Evolutionary conservation across 345 rosid genomes (phyloP).

Genomic region (Eutrema yunnanense): DNA sequence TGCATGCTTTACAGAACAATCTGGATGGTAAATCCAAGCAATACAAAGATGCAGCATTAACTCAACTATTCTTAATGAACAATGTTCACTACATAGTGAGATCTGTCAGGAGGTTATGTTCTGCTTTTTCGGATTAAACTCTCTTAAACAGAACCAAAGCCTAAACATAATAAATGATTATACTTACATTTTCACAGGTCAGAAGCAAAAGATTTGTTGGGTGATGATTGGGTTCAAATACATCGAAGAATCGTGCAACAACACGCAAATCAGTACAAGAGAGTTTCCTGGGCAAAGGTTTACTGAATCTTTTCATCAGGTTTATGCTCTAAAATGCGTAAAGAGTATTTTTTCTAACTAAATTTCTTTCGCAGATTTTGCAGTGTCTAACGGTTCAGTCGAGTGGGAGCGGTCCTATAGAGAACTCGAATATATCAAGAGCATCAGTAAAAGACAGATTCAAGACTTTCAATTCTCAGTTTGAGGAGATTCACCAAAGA

Average conservation of each 20-base stretch:
- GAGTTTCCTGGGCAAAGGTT: conserved; percentile 96
- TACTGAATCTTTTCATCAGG: background rate
- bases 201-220: conserved; percentile 87
- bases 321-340: background rate
- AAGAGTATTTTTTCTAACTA: background rate
- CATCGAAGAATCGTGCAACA: conserved; percentile 93
- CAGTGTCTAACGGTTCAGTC: conserved; percentile 82
- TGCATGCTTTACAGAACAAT: conserved; percentile 85
- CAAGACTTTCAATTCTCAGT: conserved; percentile 79
- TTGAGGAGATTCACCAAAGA: conserved; percentile 88
- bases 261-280: conserved; percentile 95
- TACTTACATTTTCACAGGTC: conserved; percentile 51
- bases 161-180: background rate
- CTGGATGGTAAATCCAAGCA: conserved; percentile 95
- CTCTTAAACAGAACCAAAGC: background rate
- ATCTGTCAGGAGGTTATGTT: conserved; percentile 81
- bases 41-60: conserved; percentile 85
- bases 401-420: conserved; percentile 30
- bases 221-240: conserved; percentile 99
- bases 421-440: conserved; percentile 52
- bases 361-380: conserved; percentile 55
- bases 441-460: conserved; percentile 80
- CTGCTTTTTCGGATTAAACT: background rate
- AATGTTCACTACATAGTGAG: conserved; percentile 95
- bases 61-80: conserved; percentile 95